Conservation (phyloP, 2,329 filamentous ascomycete species). For the Lasiodiplodia sp. region DNA sequence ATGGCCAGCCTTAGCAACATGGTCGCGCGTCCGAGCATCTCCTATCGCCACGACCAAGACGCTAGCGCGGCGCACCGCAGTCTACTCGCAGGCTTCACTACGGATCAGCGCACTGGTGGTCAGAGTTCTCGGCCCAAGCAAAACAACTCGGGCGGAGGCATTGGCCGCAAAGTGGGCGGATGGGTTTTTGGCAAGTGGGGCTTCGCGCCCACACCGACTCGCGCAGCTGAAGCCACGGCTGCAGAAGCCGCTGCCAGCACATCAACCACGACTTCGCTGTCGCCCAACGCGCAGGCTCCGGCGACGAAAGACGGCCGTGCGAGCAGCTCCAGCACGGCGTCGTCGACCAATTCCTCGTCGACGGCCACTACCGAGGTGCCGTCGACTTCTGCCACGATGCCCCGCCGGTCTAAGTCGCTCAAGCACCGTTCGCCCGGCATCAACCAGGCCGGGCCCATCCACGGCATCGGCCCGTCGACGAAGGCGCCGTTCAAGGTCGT, state of each 20-base stretch:
- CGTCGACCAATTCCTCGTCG: constrained; percentile 3
- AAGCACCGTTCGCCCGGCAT: constrained; percentile 43
- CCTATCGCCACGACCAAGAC: constrained; percentile 56
- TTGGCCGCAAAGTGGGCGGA: constrained; percentile 66
- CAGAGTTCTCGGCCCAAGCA: constrained; percentile 19
- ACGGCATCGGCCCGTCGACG: constrained; percentile 46
- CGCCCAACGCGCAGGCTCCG: constrained; percentile 21
- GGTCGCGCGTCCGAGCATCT: constrained; percentile 40
- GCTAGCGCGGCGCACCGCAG: constrained; percentile 63
- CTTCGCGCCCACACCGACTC: constrained; percentile 49
- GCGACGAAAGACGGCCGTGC: constrained; percentile 18
- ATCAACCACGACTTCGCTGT: constrained; percentile 31
- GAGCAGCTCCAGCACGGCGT: constrained; percentile 14
- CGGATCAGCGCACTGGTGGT: constrained; percentile 30
- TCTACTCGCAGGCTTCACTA: constrained; percentile 41
- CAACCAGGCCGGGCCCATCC: constrained; percentile 48
- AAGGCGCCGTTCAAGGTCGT: constrained; percentile 44
- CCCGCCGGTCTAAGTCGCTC: constrained; percentile 15
- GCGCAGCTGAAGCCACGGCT: constrained; percentile 19
- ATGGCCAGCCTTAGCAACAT: constrained; percentile 49
- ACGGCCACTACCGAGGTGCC: constrained; percentile 9
- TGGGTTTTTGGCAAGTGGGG: constrained; percentile 73
- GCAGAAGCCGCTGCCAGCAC: constrained; percentile 11
- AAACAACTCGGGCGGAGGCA: constrained; percentile 31
- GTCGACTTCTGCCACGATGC: neutral